These are phyloP conservation scores for Neurospora sp. DNA, from an alignment of 495 filamentous ascomycete genomes.

Conservation along the genomic window DNA sequence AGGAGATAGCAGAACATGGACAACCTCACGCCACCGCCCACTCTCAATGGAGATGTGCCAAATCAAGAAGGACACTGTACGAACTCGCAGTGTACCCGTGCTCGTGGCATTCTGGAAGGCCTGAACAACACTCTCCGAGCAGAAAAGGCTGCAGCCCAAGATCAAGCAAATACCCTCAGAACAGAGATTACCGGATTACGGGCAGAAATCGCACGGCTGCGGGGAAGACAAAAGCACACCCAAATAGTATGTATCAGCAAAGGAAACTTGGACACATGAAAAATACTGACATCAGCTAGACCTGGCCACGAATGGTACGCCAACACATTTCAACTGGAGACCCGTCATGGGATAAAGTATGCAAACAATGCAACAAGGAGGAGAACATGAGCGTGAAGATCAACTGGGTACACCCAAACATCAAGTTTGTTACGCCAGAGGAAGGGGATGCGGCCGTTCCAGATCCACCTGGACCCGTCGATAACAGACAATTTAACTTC, in stretches of 20 bases:
- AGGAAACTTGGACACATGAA: background rate
- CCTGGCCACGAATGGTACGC: constrained; percentile 8
- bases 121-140: background rate
- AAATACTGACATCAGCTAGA: background rate
- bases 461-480: background rate
- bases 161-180: background rate
- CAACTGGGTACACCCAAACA: constrained; percentile 10
- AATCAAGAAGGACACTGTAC: background rate
- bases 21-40: background rate
- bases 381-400: constrained; percentile 24
- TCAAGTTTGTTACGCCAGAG: constrained; percentile 6
- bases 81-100: background rate
- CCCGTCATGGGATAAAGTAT: background rate
- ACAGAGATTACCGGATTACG: background rate
- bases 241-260: background rate
- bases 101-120: background rate
- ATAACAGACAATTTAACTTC: constrained; percentile 12
- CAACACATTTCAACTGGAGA: background rate
- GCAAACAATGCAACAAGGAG: constrained; percentile 17
- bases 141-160: background rate
- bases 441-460: background rate
- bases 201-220: background rate
- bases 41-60: background rate
- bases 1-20: background rate
- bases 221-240: background rate